Conservation (phyloP, 75 land plant genomes). For the Adiantum capillusveneris region DNA sequence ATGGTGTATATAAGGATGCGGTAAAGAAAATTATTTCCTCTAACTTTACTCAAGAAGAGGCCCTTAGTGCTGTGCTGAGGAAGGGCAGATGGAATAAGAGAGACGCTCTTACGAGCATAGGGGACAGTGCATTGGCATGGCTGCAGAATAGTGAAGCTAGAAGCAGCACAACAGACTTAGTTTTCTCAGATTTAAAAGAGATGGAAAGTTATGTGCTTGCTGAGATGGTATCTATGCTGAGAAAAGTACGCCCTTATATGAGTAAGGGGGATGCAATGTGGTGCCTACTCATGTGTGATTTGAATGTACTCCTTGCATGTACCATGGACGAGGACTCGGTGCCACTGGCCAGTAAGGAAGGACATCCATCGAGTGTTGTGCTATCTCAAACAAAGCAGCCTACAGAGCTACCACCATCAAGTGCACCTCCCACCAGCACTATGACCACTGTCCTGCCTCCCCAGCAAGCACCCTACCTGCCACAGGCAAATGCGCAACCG, state of each 20-base stretch:
- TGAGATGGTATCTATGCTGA: constrained; percentile 55
- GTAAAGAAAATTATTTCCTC: constrained; percentile 50
- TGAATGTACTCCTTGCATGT: constrained; percentile 67
- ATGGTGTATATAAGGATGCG: constrained; percentile 53
- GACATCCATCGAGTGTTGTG: neutral
- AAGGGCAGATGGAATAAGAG: constrained; percentile 63
- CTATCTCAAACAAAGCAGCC: neutral
- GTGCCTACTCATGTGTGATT: constrained; percentile 68
- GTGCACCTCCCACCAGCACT: constrained; percentile 1
- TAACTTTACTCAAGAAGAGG: constrained; percentile 69
- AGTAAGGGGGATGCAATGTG: constrained; percentile 81
- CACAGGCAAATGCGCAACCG: neutral
- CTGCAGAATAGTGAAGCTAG: constrained; percentile 36
- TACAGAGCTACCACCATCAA: neutral
- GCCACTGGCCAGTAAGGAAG: constrained; percentile 10
- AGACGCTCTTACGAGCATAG: constrained; percentile 61
- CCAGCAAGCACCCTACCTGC: neutral
- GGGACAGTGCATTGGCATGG: constrained; percentile 55
- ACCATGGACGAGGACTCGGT: constrained; percentile 45
- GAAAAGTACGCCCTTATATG: constrained; percentile 51
- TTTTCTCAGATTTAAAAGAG: constrained; percentile 49
- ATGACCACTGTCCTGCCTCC: neutral
- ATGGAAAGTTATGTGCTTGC: constrained; percentile 49
- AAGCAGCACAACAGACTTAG: constrained; percentile 25
- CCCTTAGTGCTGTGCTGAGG: constrained; percentile 57